Base-by-base conservation (phyloP, 2,329 filamentous ascomycete genomes). In the Tricladium varicosporioides region DNA sequence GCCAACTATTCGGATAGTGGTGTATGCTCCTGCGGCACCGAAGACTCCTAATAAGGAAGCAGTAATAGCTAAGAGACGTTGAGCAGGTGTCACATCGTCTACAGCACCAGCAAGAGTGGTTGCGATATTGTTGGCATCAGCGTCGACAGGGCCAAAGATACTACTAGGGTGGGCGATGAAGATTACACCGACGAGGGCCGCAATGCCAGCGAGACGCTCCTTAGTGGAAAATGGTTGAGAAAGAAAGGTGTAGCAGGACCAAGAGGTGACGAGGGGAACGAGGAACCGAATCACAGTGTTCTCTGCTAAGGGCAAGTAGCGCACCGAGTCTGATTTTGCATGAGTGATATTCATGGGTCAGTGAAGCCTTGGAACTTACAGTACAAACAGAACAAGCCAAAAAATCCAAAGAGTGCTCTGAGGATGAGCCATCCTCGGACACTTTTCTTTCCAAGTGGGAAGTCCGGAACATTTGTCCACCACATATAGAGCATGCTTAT, bases 261-360 rank as follows among this genome's bases (percentile, higher is more conserved):
- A 91, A 55, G 91, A 91, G 7, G 90, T 84, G 10, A 94, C 78
- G n/a, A 88, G 87, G 0, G 92, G 92, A 0, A 88, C 84, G 3
- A 97, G 79, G 69, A 96, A 97, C 5, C 91, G 92, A 55, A 97
- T 87, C 22, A 96, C 92, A 0, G 91, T 96, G 1, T 92, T 90
- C 71, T 97, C 92, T 11, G 91, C 88, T 1, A 96, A 80, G 0
- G 91, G 89, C 1, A 96, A 81, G 66, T 95, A 95, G 67, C 90
- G 81, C 55, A 71, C 64, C 1, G 69, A 70, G 50, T 70, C 69
- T 70, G 27, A 3, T 61, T 61, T 3, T 51, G 40, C 54, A 22
- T 32, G 3, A 19, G 5, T 16, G 1, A 8, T 19, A 16, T 9
- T 9, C 13, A 19, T 19, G 43, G 44, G 22, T 27, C 14, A 50